Evolutionary conservation across 352 stramenopile species (phyloP).

Genomic region (Phytophthora cactorum): DNA sequence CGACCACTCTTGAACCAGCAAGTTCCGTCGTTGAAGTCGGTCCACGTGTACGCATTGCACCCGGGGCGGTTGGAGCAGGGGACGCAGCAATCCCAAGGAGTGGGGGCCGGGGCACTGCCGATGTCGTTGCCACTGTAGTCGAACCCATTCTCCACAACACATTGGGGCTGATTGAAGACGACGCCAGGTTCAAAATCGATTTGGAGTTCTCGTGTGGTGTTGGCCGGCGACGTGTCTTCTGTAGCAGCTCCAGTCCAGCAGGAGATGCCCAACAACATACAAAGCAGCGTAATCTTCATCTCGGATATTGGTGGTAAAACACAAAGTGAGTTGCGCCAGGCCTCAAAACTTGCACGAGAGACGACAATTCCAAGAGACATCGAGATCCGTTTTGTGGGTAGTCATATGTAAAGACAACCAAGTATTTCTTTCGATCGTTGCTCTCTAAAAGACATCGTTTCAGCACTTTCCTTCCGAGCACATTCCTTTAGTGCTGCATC

Average conservation of each 20-base stretch:
- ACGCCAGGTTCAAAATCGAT: slow-evolving; percentile 26
- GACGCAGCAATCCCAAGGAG: slow-evolving; percentile 31
- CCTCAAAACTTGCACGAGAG: background rate
- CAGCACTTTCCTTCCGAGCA: background rate
- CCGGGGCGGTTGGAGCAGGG: slow-evolving; percentile 14
- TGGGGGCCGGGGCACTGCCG: slow-evolving; percentile 13
- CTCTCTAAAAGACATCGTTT: background rate
- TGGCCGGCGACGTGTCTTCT: background rate
- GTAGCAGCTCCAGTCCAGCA: background rate
- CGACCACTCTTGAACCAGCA: slow-evolving; percentile 39
- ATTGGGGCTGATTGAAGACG: slow-evolving; percentile 22
- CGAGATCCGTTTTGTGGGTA: background rate
- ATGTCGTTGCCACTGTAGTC: slow-evolving; percentile 47
- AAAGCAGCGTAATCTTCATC: slow-evolving; percentile 8
- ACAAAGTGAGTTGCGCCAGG: background rate
- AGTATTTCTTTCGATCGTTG: background rate
- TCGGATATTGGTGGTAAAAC: background rate
- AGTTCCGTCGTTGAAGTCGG: slow-evolving; percentile 44
- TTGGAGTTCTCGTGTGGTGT: slow-evolving; percentile 13
- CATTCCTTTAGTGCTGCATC: background rate
- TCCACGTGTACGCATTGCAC: slow-evolving; percentile 61
- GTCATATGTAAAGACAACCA: background rate
- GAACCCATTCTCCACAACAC: slow-evolving; percentile 32
- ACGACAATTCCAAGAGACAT: background rate
- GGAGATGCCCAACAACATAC: background rate